Percentiles rank a stretch among this genome's conserved stretches.
phyloP scores from a whole-genome alignment of 1,284 basidiomycete species.

The Salmacisia buchloeana region DNA sequence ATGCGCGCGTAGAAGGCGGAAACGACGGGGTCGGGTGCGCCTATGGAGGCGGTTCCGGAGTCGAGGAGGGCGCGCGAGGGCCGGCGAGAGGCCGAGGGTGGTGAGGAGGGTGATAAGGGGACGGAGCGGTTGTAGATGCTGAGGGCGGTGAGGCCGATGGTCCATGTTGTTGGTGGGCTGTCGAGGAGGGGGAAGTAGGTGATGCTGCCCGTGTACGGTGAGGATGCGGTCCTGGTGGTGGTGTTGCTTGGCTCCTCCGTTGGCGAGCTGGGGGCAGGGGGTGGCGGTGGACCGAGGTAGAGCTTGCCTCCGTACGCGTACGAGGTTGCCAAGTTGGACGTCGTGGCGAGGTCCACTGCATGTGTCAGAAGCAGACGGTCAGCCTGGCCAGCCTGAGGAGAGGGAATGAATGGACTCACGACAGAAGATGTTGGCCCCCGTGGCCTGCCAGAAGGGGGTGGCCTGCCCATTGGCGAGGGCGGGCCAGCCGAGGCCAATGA shows the following conservation, averaged over 20 bases:
- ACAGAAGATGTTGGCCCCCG: neutral
- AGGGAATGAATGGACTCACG: neutral
- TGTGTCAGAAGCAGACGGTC: neutral
- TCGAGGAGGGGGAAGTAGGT: neutral
- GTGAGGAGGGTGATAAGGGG: neutral
- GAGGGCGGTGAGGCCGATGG: neutral
- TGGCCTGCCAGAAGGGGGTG: constrained; percentile 66
- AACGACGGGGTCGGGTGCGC: neutral
- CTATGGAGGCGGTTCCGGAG: neutral
- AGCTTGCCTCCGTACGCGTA: neutral
- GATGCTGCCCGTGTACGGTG: neutral
- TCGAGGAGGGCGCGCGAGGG: neutral
- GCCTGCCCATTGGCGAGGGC: constrained; percentile 52
- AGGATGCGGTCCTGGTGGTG: neutral
- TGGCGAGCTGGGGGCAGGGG: neutral
- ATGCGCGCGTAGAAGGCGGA: neutral
- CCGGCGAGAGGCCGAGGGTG: neutral
- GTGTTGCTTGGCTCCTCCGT: too few species aligned
- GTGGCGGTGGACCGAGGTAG: neutral
- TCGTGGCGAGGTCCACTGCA: neutral
- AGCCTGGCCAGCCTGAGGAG: neutral
- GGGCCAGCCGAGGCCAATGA: constrained; percentile 52
- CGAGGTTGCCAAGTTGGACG: neutral
- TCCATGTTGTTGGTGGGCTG: neutral
- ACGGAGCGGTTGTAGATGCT: neutral